Evolutionary conservation across 2,329 filamentous ascomycete genomes (phyloP), one percentile per base, ranked within the genome.

Genomic region (Chaetomiaceae sp.): DNA sequence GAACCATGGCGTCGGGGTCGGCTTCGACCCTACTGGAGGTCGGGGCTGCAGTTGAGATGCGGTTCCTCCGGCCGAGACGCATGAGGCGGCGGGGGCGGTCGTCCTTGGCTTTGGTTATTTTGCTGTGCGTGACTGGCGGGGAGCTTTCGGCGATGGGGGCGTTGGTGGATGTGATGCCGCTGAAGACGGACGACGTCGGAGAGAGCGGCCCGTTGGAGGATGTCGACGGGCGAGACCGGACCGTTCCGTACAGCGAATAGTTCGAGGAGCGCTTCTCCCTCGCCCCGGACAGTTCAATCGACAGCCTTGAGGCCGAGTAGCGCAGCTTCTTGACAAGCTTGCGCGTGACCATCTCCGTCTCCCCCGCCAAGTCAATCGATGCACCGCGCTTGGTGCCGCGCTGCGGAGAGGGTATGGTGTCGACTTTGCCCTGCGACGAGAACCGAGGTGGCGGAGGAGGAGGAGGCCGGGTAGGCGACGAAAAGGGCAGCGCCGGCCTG

Each of bases 261-360:
- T 48, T 15, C 8, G 27, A 9, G 27, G 27, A 11, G 27, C 27
- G 27, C 27, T 29, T 37, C n/a, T 45, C 38, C 17, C 39, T 37
- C 8, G 7, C 31, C 8, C 43, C 37, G 15, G 56, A 38, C 25
- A 74, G 58, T 56, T 78, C 71, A 56, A 76, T 68, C 11, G 72
- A 72, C 12, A 70, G 61, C 47, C 65, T 68, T n/a, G 74, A 73
- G 51, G 74, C 68, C 7, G 72, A 76, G 68, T 78, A 78, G 51
- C 80, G 76, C 45, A 82, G 68, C 65, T 80, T 81, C 71, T 80
- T 80, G 53, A 72, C 70, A 20, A 74, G 68, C 58, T 71, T 73
- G 42, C 64, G 63, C 45, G 64, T 57, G 54, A 59, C 66, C 61
- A 42, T 66, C 58, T 46, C 72, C 68, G 57, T 54, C 19, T 57